Percentiles rank a stretch among this genome's conserved stretches.
phyloP scores from a whole-genome alignment of 2,329 filamentous ascomycete species.

The Neofusicoccum kwambonambiense region DNA sequence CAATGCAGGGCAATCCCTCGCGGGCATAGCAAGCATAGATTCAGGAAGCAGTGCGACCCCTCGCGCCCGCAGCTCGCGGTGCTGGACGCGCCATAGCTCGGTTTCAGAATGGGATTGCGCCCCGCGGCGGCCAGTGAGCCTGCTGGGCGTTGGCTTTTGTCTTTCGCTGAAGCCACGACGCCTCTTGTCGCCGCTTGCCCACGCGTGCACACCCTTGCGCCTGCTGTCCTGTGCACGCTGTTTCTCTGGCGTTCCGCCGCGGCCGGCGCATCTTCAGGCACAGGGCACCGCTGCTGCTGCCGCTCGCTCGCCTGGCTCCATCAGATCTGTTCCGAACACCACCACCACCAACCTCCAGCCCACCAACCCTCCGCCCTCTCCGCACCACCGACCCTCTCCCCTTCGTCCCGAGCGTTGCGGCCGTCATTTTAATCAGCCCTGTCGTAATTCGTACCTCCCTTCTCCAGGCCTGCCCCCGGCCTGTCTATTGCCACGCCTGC shows the following conservation, averaged over 20 bases:
- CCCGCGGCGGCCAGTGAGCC: conserved; percentile 10
- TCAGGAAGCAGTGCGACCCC: background rate
- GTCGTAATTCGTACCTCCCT: conserved; percentile 17
- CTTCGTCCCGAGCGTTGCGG: conserved; percentile 14
- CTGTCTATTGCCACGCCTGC: conserved; percentile 13
- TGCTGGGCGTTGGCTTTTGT: conserved; percentile 4
- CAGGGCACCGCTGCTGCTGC: background rate
- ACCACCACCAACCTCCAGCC: background rate
- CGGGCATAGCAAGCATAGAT: background rate
- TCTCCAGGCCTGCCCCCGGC: conserved; percentile 12
- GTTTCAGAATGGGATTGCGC: conserved; percentile 10
- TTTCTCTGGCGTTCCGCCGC: conserved; percentile 1
- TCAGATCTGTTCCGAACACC: background rate
- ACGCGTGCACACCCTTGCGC: conserved; percentile 4
- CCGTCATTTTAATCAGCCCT: conserved; percentile 16
- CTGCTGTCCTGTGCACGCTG: background rate
- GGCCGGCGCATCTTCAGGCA: conserved; percentile 11
- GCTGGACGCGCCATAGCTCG: conserved; percentile 4
- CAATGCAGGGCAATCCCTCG: conserved; percentile 3
- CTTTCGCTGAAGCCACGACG: conserved; percentile 14
- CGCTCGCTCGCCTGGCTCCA: background rate
- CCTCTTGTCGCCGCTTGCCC: conserved; percentile 1
- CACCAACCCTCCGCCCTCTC: background rate
- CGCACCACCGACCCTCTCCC: background rate
- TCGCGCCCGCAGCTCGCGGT: background rate